phyloP scores from a whole-genome alignment of 2,329 filamentous ascomycete genomes.

The Pestalotiopsis fici region DNA sequence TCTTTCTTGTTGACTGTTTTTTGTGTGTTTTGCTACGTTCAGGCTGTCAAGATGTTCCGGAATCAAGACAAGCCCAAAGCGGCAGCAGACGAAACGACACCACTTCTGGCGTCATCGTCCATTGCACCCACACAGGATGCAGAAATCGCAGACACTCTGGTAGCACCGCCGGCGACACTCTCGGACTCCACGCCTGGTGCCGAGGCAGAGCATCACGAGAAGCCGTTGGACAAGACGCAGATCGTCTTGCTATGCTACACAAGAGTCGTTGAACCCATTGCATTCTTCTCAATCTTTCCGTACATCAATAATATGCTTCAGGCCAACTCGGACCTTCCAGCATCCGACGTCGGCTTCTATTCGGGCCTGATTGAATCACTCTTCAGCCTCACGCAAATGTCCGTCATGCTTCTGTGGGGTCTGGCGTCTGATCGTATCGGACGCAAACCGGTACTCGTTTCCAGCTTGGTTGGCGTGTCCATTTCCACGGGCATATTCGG shows the following conservation, averaged over 20 bases:
- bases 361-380: slow-evolving; percentile 73
- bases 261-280: slow-evolving; percentile 72
- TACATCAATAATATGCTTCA: slow-evolving; percentile 79
- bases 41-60: background rate
- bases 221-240: slow-evolving; percentile 61
- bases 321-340: slow-evolving; percentile 60
- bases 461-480: slow-evolving; percentile 65
- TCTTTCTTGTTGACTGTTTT: background rate
- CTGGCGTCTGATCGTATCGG: slow-evolving; percentile 67
- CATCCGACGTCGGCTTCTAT: slow-evolving; percentile 78
- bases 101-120: slow-evolving; percentile 24
- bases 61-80: background rate
- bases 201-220: slow-evolving; percentile 38
- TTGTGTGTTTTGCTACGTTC: background rate
- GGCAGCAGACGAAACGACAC: slow-evolving; percentile 27
- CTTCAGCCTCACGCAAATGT: slow-evolving; percentile 75
- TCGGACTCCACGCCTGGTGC: slow-evolving; percentile 9
- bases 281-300: slow-evolving; percentile 83
- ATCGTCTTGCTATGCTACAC: slow-evolving; percentile 74
- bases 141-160: slow-evolving; percentile 18
- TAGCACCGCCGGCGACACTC: slow-evolving; percentile 5
- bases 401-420: slow-evolving; percentile 78
- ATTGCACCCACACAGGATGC: slow-evolving; percentile 17
- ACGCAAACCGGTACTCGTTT: slow-evolving; percentile 71
- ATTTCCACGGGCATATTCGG: slow-evolving; percentile 68